Evolutionary conservation across 2,329 filamentous ascomycete species (phyloP), one percentile per base, ranked within the genome.

Genomic region (Penicillium concentricum): DNA sequence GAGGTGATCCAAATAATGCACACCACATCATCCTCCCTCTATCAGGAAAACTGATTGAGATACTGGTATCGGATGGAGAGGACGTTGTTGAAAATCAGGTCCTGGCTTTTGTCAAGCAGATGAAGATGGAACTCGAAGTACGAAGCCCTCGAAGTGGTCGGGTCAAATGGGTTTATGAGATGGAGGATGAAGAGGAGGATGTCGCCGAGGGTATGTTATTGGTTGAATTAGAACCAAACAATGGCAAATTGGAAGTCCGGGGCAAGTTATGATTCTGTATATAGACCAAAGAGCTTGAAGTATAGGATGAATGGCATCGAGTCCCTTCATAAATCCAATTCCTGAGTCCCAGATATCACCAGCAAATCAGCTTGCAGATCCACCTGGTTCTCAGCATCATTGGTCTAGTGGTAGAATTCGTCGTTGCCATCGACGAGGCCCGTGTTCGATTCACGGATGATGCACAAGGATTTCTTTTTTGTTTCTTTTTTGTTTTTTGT

Each of bases 111-210:
- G 79, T 87, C 20, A 82, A 83, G 69, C 85, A 87, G 70, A 87
- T 87, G 84, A 87, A 87, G 71, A 88, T 87, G 85, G 85, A 88
- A 61, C 70, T 87, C n/a, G 85, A 87, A 63, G 80, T 88, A 3
- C 70, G 85, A 22, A 77, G 76, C 53, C 74, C 76, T 16, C 74
- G 75, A 5, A 72, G 74, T 1, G 84, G 84, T 0, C 68, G 65
- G 2, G 76, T 84, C 5, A 72, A 67, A 1, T 86, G 82, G 79
- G 76, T 81, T 0, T 74, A 77, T 46, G 81, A 84, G 48, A 76
- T 77, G 44, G 80, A 83, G 37, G 81, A 84, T 44, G 74, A 75
- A 3, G 72, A 76, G 16, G 72, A 71, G 43, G 83, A 84, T 60
- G 80, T 86, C 2, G 79, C 75, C 0, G 83, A 85, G 60, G 84